A percentile compares a stretch with the other conserved stretches of the same genome.
Evolutionary conservation across 1,139 yeast species (phyloP).

Genomic region (Kodamaea anthophila): DNA sequence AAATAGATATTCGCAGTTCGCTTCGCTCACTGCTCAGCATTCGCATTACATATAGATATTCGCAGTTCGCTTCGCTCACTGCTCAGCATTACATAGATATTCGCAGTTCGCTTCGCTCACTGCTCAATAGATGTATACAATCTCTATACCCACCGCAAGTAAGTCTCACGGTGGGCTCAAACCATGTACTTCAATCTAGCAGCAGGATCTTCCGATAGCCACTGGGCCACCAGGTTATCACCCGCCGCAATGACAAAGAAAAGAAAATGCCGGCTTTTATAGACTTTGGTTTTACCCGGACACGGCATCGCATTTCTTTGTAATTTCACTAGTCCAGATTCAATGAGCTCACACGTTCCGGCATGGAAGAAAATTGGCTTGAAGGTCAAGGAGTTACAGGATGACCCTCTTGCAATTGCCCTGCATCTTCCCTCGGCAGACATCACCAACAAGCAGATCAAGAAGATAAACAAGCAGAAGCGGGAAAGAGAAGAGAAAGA

Average conservation of each 20-base stretch:
- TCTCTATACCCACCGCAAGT: slow-evolving; percentile 51
- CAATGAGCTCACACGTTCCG: slow-evolving; percentile 42
- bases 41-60: no score
- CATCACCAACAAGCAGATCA: slow-evolving; percentile 42
- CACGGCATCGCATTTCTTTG: slow-evolving; percentile 3
- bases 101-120: no score
- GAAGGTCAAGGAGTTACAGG: slow-evolving; percentile 40
- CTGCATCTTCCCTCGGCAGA: slow-evolving; percentile 42
- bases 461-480: slow-evolving; percentile 37
- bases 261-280: background rate
- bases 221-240: no score
- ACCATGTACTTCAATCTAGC: slow-evolving; percentile 44
- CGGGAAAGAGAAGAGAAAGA: slow-evolving; percentile 17
- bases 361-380: slow-evolving; percentile 91
- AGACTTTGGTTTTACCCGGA: slow-evolving; percentile 7
- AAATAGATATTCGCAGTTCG: no score
- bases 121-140: slow-evolving; percentile 41
- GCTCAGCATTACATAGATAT: no score
- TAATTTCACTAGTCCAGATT: slow-evolving; percentile 1
- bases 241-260: slow-evolving; percentile 1
- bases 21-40: no score
- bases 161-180: slow-evolving; percentile 44
- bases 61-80: no score
- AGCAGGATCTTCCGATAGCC: slow-evolving; percentile 9
- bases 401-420: slow-evolving; percentile 36